Conservation (phyloP, 2,329 filamentous ascomycete species). For the Fusarium brachygibbosum region DNA sequence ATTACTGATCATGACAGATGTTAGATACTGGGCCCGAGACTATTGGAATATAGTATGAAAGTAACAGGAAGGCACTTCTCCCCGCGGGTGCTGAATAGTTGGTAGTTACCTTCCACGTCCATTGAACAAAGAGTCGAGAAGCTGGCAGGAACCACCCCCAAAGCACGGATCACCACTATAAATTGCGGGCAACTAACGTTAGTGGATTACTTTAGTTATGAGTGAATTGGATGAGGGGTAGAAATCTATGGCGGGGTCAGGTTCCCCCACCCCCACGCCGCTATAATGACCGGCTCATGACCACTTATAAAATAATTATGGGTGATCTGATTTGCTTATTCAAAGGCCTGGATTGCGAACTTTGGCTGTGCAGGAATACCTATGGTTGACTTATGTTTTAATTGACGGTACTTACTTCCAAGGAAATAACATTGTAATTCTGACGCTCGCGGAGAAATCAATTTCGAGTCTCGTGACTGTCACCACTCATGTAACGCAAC, state of each 20-base stretch:
- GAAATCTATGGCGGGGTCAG: constrained; percentile 16
- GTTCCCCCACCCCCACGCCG: constrained; percentile 35
- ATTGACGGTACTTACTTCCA: not conserved
- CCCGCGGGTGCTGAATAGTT: not conserved
- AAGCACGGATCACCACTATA: constrained; percentile 19
- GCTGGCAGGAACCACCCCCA: constrained; percentile 32
- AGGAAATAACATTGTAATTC: not conserved
- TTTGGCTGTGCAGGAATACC: not conserved
- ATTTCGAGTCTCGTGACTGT: constrained; percentile 12
- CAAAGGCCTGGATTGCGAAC: not conserved
- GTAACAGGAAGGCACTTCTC: not conserved
- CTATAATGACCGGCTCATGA: constrained; percentile 25
- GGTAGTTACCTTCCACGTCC: not conserved
- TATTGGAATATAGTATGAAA: not conserved
- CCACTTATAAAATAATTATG: constrained; percentile 14
- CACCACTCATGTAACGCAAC: constrained; percentile 1
- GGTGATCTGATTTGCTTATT: constrained; percentile 2
- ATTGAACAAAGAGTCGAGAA: constrained; percentile 1
- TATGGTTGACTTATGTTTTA: not conserved
- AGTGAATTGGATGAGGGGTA: constrained; percentile 22
- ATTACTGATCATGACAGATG: constrained; percentile 19
- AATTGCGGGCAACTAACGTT: not conserved
- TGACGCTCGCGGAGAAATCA: not conserved
- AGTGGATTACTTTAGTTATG: not conserved
- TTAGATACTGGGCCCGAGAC: not conserved